Evolutionary conservation across 2,329 filamentous ascomycete genomes (phyloP).

Genomic region (Aspergillus sergii): DNA sequence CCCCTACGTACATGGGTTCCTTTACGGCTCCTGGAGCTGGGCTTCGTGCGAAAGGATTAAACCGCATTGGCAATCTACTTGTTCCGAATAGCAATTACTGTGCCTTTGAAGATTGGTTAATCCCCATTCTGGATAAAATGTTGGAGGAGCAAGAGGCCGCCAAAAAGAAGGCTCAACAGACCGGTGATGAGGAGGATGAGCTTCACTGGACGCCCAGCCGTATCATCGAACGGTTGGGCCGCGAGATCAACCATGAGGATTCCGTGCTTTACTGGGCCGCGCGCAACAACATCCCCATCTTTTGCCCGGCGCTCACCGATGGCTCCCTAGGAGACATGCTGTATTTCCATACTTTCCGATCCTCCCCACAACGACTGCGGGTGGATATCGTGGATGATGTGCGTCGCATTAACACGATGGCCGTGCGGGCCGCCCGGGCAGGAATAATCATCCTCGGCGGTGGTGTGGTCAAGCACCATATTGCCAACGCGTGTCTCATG

Average conservation of each 20-base stretch:
- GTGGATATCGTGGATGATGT: constrained; percentile 96
- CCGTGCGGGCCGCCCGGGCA: constrained; percentile 80
- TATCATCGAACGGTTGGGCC: constrained; percentile 84
- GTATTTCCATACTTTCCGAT: constrained; percentile 96
- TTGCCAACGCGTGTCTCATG: constrained; percentile 97
- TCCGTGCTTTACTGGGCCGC: constrained; percentile 98
- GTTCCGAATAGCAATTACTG: constrained; percentile 98
- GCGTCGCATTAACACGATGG: constrained; percentile 86
- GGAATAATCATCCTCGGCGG: constrained; percentile 97
- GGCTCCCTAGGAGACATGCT: constrained; percentile 97
- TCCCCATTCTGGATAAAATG: constrained; percentile 94
- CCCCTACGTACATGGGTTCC: constrained; percentile 86
- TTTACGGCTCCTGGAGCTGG: constrained; percentile 77
- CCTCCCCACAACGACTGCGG: constrained; percentile 76
- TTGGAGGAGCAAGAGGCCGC: constrained; percentile 87
- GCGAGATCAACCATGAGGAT: constrained; percentile 89
- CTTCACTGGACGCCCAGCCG: constrained; percentile 93
- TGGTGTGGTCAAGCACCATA: constrained; percentile 96
- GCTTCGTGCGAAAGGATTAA: constrained; percentile 82
- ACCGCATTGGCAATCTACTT: constrained; percentile 92
- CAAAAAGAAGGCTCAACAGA: constrained; percentile 55
- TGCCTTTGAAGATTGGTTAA: constrained; percentile 94
- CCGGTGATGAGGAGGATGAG: constrained; percentile 59
- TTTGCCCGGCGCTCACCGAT: constrained; percentile 94
- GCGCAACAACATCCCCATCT: constrained; percentile 95